Conservation (phyloP, 345 rosid genomes). For the Linum tenue region DNA sequence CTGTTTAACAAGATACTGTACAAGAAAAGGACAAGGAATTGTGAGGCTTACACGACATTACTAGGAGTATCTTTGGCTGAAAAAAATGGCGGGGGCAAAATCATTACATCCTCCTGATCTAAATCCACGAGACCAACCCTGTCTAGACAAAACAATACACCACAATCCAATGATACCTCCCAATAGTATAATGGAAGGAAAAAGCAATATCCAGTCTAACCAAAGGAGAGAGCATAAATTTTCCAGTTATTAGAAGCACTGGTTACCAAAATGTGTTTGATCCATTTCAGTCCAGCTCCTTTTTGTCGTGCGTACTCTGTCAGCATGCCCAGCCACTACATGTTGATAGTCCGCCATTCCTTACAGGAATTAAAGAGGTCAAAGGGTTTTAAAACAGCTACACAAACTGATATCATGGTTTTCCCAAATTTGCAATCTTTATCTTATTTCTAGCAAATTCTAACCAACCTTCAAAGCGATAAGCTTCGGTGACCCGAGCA, state of each 20-base stretch:
- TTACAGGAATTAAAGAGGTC: constrained; percentile 16
- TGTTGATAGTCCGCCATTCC: constrained; percentile 97
- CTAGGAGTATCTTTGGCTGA: constrained; percentile 74
- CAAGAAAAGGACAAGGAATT: constrained; percentile 11
- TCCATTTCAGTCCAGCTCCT: constrained; percentile 53
- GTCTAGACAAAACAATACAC: constrained; percentile 16
- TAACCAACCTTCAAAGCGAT: constrained; percentile 52
- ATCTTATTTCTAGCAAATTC: no score
- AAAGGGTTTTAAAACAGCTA: neutral
- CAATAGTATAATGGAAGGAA: neutral
- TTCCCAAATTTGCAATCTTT: constrained; percentile 1
- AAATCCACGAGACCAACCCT: constrained; percentile 48
- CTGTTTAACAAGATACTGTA: neutral
- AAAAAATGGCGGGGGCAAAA: constrained; percentile 70
- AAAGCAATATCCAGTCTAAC: no score
- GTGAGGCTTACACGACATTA: constrained; percentile 54
- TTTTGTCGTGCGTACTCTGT: constrained; percentile 53
- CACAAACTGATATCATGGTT: neutral
- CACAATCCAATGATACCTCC: neutral
- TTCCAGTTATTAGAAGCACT: constrained; percentile 1
- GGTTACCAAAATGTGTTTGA: constrained; percentile 40
- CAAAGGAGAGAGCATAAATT: neutral
- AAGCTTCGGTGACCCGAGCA: constrained; percentile 59
- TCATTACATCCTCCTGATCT: constrained; percentile 78
- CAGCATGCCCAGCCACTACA: constrained; percentile 79